Base-by-base conservation (phyloP, 306 rosid species). In the Rubus idaeus region DNA sequence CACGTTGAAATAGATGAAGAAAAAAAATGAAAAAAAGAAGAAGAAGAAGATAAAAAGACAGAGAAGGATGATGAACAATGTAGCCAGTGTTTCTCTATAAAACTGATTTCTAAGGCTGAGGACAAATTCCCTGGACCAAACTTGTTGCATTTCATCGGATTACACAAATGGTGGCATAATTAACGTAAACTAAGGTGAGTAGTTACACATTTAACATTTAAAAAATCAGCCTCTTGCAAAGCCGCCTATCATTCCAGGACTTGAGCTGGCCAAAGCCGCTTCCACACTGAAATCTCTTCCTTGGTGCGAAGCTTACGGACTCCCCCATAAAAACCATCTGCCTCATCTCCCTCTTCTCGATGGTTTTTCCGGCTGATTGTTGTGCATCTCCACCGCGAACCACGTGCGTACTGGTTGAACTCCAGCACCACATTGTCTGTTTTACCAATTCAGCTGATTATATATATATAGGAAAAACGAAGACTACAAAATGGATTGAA, bases 271-370 rank as follows among this genome's bases (percentile, higher is more conserved):
- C 96, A 95, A 55, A 95, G 84, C 57, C 53, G 77, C 83, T 73
- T 95, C 98, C 98, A 95, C 23, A 67, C 73, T 64, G 87, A 79
- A 79, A 92, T 87, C 82, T 90, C 97, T 46, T 57, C 62, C 45
- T 79, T 75, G 6, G 10, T 75, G 72, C 71, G 66, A 42, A 95
- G 89, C 92, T 92, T 92, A 74, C 97, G 83, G 79, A 92, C 82
- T 79, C 98, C 98, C 3, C 98, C 98, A 13, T 92, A 95, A 68
- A 95, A 95, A 16, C 97, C 97, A 14, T 90, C 98, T 0, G 86
- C 86, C 77, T 90, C 98, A 14, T 92, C 88, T 66, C 97, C 98
- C 49, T 95, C 97, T 77, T 90, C 93, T 50, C 93, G 64, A 51
- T 95, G 97, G 71, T 91, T 87, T 84, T 84, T 88, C 83, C 98